phyloP scores from a whole-genome alignment of 371 early-diverging fungal species.

The Phascolomyces articulosus region DNA sequence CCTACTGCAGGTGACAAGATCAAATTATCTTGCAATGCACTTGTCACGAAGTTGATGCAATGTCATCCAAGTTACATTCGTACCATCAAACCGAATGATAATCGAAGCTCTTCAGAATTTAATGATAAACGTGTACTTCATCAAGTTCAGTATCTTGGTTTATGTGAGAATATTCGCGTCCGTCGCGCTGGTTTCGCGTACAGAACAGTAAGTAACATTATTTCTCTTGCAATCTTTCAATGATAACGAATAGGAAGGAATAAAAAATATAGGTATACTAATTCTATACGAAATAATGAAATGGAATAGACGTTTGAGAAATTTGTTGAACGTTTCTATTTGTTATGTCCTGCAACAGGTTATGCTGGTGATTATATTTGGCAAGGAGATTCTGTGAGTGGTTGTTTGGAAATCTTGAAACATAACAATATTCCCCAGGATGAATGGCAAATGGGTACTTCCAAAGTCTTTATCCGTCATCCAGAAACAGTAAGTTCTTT shows the following conservation, averaged over 20 bases:
- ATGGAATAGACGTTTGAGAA: constrained; percentile 51
- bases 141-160: constrained; percentile 95
- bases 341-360: constrained; percentile 77
- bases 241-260: too few relatives aligned
- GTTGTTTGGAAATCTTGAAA: constrained; percentile 79
- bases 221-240: neutral
- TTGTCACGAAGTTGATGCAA: constrained; percentile 93
- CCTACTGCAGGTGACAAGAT: constrained; percentile 87
- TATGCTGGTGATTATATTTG: constrained; percentile 90
- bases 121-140: constrained; percentile 92
- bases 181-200: constrained; percentile 97
- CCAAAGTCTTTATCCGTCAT: constrained; percentile 93
- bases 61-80: constrained; percentile 98
- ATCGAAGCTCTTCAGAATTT: constrained; percentile 88
- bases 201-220: constrained; percentile 37
- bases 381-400: constrained; percentile 78
- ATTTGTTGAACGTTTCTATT: constrained; percentile 66
- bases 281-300: too few relatives aligned
- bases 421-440: constrained; percentile 84
- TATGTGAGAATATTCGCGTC: constrained; percentile 97
- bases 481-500: constrained; percentile 78
- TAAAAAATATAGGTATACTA: too few relatives aligned
- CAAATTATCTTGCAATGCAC: constrained; percentile 69
- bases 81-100: constrained; percentile 98
- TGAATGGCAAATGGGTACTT: constrained; percentile 96